Evolutionary conservation across 2,329 filamentous ascomycete genomes (phyloP), one percentile per base, ranked within the genome.

Genomic region (Arthroderma sp.): DNA sequence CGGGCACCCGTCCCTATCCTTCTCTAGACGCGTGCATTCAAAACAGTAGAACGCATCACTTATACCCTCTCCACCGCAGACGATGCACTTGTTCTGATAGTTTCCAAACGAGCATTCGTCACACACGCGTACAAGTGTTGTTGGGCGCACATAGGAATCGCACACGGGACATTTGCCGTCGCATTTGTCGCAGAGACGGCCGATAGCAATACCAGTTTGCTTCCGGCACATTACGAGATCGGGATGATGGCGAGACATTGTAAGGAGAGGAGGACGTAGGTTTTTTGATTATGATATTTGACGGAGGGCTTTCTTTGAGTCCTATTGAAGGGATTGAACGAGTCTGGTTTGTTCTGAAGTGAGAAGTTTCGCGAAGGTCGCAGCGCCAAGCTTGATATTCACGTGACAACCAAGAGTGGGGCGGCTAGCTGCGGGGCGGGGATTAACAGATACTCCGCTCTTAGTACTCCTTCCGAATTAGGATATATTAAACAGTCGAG

Each of bases 181-280:
- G 74, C 91, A 98, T 71, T 98, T 98, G 72, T 98, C 91, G 76
- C 91, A 98, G 62, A 98, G 85, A 46, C 91, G 88, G 63, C 91
- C 91, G 76, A 98, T 94, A 59, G 88, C 85, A 64, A 96, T 95
- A 69, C 91, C 91, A 49, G 89, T 75, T 66, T 94, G 89, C 72
- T 98, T 98, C 72, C 89, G 88, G 78, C 91, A 98, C 89, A 96
- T 96, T 58, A 98, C 91, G 55, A 98, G 82, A 73, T 98, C 91
- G 66, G 88, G 88, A 66, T 95, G 86, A 75, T 94, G 86, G 70
- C 86, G 86, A 61, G 86, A 94, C 86, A 93, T 93, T 61, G 32
- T 73, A 60, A 22, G 15, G 15, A 22, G 15, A 22, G 1, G 15
- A 22, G 15, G 15, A 3, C 15, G 15, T 22, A 10, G 10, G 11